phyloP scores from a whole-genome alignment of 2,329 filamentous ascomycete species.

The Neopestalotiopsis clavispora region DNA sequence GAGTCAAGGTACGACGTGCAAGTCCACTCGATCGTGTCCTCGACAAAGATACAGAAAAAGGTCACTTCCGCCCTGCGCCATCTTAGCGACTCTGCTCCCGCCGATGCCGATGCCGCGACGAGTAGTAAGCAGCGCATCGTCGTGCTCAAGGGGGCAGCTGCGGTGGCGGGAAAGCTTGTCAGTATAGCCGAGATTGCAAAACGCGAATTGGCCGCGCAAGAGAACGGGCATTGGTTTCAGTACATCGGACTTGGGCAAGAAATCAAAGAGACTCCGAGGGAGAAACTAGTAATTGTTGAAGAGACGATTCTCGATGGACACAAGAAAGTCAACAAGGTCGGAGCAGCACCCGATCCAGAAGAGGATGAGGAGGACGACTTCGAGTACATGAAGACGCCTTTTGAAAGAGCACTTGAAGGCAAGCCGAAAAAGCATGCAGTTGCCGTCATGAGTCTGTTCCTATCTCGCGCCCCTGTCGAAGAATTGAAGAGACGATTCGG shows the following conservation, averaged over 20 bases:
- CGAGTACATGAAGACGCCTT: conserved; percentile 61
- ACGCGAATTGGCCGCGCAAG: conserved; percentile 53
- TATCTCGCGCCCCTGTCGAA: conserved; percentile 58
- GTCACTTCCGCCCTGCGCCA: conserved; percentile 51
- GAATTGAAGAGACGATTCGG: conserved; percentile 57
- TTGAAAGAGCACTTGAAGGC: conserved; percentile 58
- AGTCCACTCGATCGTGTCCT: conserved; percentile 61
- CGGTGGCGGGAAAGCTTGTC: conserved; percentile 67
- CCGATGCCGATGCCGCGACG: conserved; percentile 22
- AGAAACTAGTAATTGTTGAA: conserved; percentile 43
- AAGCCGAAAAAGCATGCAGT: conserved; percentile 48
- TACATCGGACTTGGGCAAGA: conserved; percentile 62
- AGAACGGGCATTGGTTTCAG: conserved; percentile 51
- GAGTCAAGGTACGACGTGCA: conserved; percentile 54
- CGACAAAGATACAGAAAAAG: conserved; percentile 63
- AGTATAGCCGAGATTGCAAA: conserved; percentile 71
- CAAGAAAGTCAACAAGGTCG: conserved; percentile 32
- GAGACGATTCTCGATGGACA: conserved; percentile 44
- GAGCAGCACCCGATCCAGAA: conserved; percentile 39
- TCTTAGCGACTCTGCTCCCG: conserved; percentile 39
- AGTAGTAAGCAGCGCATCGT: conserved; percentile 41
- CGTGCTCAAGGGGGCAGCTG: conserved; percentile 54
- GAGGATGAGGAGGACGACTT: conserved; percentile 53
- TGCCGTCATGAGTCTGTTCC: conserved; percentile 64
- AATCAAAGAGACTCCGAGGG: conserved; percentile 31